Evolutionary conservation across 805 yeast genomes (phyloP).

Genomic region (Monosporozyma aquatica): DNA sequence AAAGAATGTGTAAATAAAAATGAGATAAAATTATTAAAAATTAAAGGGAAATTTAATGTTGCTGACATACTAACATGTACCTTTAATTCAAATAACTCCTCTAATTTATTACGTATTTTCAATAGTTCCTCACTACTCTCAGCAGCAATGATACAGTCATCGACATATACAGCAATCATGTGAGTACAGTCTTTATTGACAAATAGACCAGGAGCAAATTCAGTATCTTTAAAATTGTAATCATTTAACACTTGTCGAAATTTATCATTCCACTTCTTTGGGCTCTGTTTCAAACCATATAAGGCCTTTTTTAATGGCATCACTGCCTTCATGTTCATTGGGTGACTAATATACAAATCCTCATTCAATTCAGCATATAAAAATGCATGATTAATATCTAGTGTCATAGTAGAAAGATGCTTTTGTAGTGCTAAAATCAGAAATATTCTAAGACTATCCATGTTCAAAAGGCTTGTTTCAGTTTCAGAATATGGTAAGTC

Average conservation of each 20-base stretch:
- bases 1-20: no score
- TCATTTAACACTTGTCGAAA: not conserved
- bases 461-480: not conserved
- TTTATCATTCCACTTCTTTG: constrained; percentile 5
- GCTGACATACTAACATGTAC: no score
- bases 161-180: constrained; percentile 9
- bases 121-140: no score
- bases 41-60: no score
- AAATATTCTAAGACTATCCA: constrained; percentile 1
- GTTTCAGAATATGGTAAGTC: not conserved
- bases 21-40: no score
- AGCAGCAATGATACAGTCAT: constrained; percentile 10
- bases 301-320: constrained; percentile 3
- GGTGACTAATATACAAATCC: constrained; percentile 2
- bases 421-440: not conserved
- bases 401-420: not conserved
- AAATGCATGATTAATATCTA: constrained; percentile 6
- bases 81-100: no score
- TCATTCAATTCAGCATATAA: constrained; percentile 1
- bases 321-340: not conserved
- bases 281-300: constrained; percentile 6
- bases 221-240: constrained; percentile 2
- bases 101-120: no score
- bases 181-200: not conserved
- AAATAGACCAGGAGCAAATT: constrained; percentile 8